These are phyloP conservation scores for Lentinula boryana DNA, from an alignment of 768 basidiomycete species.

Conservation along the genomic window DNA sequence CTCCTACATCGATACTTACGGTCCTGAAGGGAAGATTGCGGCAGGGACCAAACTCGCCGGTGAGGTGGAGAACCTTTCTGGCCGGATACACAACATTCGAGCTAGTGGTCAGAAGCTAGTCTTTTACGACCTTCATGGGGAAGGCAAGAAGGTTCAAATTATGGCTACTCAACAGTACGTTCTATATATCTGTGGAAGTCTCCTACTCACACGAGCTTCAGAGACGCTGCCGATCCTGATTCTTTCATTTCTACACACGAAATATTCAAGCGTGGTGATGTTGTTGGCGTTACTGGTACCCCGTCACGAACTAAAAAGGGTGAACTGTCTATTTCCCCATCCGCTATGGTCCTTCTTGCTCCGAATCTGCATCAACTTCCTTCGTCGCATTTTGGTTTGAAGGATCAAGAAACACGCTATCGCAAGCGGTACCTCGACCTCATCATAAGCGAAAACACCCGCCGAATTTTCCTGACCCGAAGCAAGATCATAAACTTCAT, in stretches of 20 bases:
- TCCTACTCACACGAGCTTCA: slow-evolving; percentile 14
- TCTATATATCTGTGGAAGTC: neutral
- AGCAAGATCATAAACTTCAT: slow-evolving; percentile 89
- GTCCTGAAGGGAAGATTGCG: slow-evolving; percentile 62
- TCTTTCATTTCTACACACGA: slow-evolving; percentile 71
- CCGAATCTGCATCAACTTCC: slow-evolving; percentile 97
- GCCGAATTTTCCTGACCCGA: slow-evolving; percentile 87
- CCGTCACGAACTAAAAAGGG: slow-evolving; percentile 94
- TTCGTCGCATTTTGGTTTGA: slow-evolving; percentile 86
- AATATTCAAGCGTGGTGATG: slow-evolving; percentile 90
- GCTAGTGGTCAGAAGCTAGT: slow-evolving; percentile 74
- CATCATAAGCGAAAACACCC: slow-evolving; percentile 86
- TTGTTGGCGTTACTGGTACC: slow-evolving; percentile 85
- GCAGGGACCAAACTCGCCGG: slow-evolving; percentile 61
- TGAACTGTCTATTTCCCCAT: slow-evolving; percentile 86
- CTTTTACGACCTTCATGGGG: slow-evolving; percentile 93
- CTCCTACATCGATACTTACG: slow-evolving; percentile 69
- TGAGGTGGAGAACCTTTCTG: slow-evolving; percentile 65
- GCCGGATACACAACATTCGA: slow-evolving; percentile 89
- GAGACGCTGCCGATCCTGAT: slow-evolving; percentile 60
- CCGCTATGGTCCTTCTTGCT: slow-evolving; percentile 79
- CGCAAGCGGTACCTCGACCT: slow-evolving; percentile 98
- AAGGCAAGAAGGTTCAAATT: slow-evolving; percentile 91
- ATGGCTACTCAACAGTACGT: slow-evolving; percentile 84
- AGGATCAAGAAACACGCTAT: slow-evolving; percentile 97